Evolutionary conservation across 169 alveolate species (phyloP).

Genomic region (Ichthyophthirius multifiliis): DNA sequence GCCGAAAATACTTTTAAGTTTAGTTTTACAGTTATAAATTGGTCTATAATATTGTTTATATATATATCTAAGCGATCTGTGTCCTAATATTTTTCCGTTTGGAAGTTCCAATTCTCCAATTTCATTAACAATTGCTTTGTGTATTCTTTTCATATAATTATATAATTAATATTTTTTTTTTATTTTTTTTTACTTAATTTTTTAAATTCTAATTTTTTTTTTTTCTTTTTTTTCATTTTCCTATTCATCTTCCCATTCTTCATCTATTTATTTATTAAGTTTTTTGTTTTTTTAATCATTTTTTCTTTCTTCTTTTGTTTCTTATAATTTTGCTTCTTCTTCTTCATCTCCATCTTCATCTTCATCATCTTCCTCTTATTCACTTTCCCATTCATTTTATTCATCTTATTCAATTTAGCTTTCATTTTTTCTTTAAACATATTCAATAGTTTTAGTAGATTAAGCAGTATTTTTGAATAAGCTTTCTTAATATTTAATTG

Average conservation of each 20-base stretch:
- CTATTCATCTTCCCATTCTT: slow-evolving; percentile 34
- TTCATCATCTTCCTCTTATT: neutral
- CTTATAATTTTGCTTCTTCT: neutral
- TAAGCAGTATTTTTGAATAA: neutral
- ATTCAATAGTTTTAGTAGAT: neutral
- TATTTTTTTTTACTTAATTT: neutral
- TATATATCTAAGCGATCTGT: slow-evolving; percentile 11
- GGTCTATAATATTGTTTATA: neutral
- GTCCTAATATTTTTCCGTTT: slow-evolving; percentile 40
- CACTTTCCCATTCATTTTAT: slow-evolving; percentile 1
- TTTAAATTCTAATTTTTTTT: neutral
- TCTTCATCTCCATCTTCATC: neutral
- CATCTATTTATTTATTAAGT: slow-evolving; percentile 2
- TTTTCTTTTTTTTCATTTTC: neutral
- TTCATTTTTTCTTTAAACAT: neutral
- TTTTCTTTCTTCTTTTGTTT: neutral
- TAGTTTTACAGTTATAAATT: neutral
- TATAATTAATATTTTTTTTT: neutral
- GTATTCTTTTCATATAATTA: neutral
- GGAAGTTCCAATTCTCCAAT: slow-evolving; percentile 39
- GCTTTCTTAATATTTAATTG: neutral
- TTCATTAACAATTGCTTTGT: slow-evolving; percentile 3
- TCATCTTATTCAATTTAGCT: slow-evolving; percentile 2
- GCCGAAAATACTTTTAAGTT: neutral
- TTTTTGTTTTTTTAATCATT: neutral